phyloP scores from a whole-genome alignment of 2,329 filamentous ascomycete genomes.

The Cladosporium sp. region DNA sequence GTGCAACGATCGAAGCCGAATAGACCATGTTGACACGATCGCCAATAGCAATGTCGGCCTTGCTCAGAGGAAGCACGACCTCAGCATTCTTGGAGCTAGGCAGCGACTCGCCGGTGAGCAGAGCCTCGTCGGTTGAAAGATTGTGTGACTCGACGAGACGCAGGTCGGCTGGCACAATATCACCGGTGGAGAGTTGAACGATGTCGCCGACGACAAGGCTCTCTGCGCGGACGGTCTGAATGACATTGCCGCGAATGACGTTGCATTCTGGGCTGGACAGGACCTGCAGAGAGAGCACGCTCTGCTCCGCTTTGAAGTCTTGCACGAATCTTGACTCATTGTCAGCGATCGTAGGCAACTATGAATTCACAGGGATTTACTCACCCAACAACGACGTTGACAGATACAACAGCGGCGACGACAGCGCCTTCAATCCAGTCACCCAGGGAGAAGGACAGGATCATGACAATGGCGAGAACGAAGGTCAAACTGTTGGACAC shows the following conservation, averaged over 20 bases:
- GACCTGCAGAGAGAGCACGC: conserved; percentile 48
- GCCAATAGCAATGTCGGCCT: conserved; percentile 42
- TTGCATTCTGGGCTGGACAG: conserved; percentile 49
- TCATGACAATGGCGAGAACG: conserved; percentile 49
- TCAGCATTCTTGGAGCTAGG: conserved; percentile 28
- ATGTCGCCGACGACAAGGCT: conserved; percentile 61
- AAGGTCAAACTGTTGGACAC: conserved; percentile 28
- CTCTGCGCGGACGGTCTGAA: conserved; percentile 45
- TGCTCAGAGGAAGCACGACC: conserved; percentile 13
- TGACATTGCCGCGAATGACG: conserved; percentile 49
- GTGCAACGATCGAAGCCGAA: conserved; percentile 56
- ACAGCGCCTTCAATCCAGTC: conserved; percentile 56
- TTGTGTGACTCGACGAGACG: conserved; percentile 58
- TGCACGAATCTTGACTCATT: conserved; percentile 42
- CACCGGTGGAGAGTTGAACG: conserved; percentile 55
- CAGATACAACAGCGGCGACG: conserved; percentile 48
- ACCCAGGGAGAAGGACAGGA: conserved; percentile 49
- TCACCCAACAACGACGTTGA: conserved; percentile 48
- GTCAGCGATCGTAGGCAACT: background rate
- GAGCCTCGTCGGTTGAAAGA: conserved; percentile 65
- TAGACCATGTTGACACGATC: conserved; percentile 58
- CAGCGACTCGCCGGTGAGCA: conserved; percentile 64
- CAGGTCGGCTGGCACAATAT: conserved; percentile 63
- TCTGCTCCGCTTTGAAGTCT: conserved; percentile 52
- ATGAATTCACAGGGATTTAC: background rate